These are phyloP conservation scores for Cardamine occulta DNA, from an alignment of 345 rosid species.

Conservation along the genomic window DNA sequence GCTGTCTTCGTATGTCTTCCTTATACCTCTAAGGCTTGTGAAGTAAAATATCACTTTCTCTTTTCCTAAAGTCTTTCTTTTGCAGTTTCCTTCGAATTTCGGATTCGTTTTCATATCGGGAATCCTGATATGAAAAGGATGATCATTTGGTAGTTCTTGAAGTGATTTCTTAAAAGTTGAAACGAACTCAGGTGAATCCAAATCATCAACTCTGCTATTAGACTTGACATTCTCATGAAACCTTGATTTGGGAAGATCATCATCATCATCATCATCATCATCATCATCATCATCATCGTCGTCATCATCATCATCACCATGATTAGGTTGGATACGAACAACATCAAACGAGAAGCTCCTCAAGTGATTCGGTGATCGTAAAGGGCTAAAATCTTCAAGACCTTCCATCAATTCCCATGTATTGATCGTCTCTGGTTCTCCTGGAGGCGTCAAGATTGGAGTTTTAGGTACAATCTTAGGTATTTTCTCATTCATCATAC, in stretches of 20 bases:
- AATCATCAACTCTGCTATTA: constrained; percentile 36
- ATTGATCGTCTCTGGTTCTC: constrained; percentile 93
- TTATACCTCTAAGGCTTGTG: constrained; percentile 77
- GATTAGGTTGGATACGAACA: constrained; percentile 34
- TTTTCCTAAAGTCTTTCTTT: constrained; percentile 6
- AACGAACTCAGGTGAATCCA: constrained; percentile 67
- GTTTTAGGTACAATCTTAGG: constrained; percentile 67
- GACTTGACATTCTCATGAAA: constrained; percentile 43
- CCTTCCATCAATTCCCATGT: constrained; percentile 95
- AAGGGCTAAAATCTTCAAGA: constrained; percentile 62
- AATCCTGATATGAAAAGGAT: no score
- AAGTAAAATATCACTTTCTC: constrained; percentile 67
- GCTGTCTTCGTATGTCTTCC: constrained; percentile 84
- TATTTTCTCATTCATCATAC: constrained; percentile 74
- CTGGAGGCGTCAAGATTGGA: constrained; percentile 77
- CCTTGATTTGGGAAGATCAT: constrained; percentile 47
- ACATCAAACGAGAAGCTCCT: constrained; percentile 83
- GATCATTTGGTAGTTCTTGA: constrained; percentile 52
- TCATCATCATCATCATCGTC: constrained; percentile 5
- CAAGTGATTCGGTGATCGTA: constrained; percentile 49
- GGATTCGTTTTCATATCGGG: no score
- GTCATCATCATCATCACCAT: constrained; percentile 8
- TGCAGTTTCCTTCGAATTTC: not conserved
- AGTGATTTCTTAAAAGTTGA: constrained; percentile 63
- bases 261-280: constrained; percentile 7